phyloP scores from a whole-genome alignment of 805 yeast genomes.

The Danielia reshetovae region DNA sequence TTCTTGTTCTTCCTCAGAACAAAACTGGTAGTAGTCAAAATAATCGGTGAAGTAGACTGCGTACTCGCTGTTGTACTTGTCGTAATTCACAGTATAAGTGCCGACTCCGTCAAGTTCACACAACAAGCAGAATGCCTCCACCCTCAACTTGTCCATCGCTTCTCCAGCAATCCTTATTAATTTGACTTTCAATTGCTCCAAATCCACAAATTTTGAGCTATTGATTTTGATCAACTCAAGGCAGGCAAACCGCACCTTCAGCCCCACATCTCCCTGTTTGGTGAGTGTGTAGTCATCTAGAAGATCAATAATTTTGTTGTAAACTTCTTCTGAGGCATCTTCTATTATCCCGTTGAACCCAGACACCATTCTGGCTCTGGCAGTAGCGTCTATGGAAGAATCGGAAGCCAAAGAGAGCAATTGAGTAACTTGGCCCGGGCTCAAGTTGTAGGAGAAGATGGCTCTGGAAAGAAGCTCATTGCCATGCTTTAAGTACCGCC shows the following conservation, averaged over 20 bases:
- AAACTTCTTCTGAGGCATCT: not conserved
- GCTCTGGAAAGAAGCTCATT: conserved; percentile 36
- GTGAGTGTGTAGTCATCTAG: conserved; percentile 77
- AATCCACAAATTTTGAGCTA: conserved; percentile 1
- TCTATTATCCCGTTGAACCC: too few species aligned
- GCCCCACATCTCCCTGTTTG: conserved; percentile 90
- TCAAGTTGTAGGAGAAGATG: conserved; percentile 25
- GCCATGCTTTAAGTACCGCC: conserved; percentile 35
- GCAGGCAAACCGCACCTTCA: conserved; percentile 57
- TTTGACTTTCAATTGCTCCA: conserved; percentile 24
- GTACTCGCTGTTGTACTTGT: conserved; percentile 6
- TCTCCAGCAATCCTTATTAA: conserved; percentile 61
- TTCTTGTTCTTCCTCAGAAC: conserved; percentile 2
- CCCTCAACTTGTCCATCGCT: conserved; percentile 52
- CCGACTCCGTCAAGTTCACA: conserved; percentile 13
- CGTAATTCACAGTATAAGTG: not conserved
- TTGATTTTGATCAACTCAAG: conserved; percentile 37
- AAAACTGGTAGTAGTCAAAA: conserved; percentile 15
- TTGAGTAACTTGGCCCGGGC: conserved; percentile 9
- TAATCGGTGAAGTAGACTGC: conserved; percentile 18
- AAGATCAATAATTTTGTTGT: conserved; percentile 11
- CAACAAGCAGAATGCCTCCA: conserved; percentile 38
- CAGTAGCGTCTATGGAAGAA: conserved; percentile 25
- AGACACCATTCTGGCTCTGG: conserved; percentile 16
- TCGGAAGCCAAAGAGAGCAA: conserved; percentile 25